Conservation (phyloP, 345 rosid genomes). For the Citrus glauca region DNA sequence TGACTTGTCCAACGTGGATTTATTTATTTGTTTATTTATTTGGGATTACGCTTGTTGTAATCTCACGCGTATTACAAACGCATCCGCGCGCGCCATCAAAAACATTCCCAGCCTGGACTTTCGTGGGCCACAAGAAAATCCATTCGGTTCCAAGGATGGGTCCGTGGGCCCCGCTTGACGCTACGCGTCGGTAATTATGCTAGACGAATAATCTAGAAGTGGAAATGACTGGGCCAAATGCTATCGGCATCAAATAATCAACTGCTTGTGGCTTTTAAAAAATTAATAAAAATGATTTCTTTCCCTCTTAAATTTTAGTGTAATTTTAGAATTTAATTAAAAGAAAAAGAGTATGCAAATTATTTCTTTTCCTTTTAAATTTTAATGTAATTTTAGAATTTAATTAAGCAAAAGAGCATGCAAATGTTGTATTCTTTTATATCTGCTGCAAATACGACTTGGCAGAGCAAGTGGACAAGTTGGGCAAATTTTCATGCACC, state of each 20-base stretch:
- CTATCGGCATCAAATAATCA: background rate
- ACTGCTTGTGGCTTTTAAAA: background rate
- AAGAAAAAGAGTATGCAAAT: no score
- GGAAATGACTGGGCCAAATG: background rate
- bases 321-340: no score
- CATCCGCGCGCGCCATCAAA: background rate
- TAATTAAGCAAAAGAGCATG: no score
- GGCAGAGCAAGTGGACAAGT: background rate
- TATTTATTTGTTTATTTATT: background rate
- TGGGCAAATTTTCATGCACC: background rate
- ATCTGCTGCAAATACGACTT: background rate
- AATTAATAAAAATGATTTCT: no score
- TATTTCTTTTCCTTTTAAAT: no score
- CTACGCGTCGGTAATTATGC: background rate
- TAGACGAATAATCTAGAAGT: background rate
- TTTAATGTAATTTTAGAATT: no score
- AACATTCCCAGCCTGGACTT: background rate
- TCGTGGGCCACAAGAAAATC: background rate
- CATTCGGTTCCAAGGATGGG: no score
- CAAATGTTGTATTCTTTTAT: no score
- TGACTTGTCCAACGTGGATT: background rate
- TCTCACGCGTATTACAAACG: background rate
- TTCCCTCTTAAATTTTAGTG: no score
- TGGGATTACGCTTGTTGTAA: background rate
- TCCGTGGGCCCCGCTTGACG: background rate